These are phyloP conservation scores for Alectoria sarmentosa DNA, from an alignment of 495 filamentous ascomycete genomes.

Conservation along the genomic window DNA sequence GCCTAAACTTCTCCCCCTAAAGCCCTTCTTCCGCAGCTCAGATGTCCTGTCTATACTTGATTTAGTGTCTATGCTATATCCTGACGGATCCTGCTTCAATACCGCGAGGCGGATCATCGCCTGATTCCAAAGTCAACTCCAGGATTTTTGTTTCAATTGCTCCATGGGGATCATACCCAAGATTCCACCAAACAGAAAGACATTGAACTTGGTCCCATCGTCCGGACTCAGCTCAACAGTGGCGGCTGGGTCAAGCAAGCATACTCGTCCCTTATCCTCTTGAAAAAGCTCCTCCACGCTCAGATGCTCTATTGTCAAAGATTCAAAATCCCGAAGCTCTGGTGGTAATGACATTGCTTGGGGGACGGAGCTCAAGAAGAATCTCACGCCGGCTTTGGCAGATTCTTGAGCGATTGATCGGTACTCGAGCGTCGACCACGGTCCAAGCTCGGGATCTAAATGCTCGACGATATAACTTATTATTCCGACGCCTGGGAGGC, in stretches of 20 bases:
- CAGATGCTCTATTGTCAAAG: constrained; percentile 58
- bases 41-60: constrained; percentile 70
- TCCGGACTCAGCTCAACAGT: constrained; percentile 70
- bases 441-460: constrained; percentile 86
- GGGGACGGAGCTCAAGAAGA: constrained; percentile 82
- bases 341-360: constrained; percentile 57
- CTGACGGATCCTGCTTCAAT: constrained; percentile 23
- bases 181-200: constrained; percentile 94
- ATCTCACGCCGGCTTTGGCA: constrained; percentile 54
- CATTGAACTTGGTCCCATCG: constrained; percentile 76
- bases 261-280: constrained; percentile 59
- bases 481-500: constrained; percentile 1
- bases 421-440: constrained; percentile 92
- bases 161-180: constrained; percentile 55
- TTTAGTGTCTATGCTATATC: constrained; percentile 6
- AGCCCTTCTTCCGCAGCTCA: constrained; percentile 88
- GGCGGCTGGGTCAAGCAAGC: constrained; percentile 82
- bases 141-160: not conserved
- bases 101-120: constrained; percentile 95
- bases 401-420: constrained; percentile 76
- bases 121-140: constrained; percentile 36
- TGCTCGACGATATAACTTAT: constrained; percentile 88
- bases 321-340: constrained; percentile 48
- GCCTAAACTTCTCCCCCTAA: constrained; percentile 77
- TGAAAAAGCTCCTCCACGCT: constrained; percentile 76